These are phyloP conservation scores for Talaromyces marneffei DNA, from an alignment of 2,329 filamentous ascomycete genomes.

Conservation along the genomic window DNA sequence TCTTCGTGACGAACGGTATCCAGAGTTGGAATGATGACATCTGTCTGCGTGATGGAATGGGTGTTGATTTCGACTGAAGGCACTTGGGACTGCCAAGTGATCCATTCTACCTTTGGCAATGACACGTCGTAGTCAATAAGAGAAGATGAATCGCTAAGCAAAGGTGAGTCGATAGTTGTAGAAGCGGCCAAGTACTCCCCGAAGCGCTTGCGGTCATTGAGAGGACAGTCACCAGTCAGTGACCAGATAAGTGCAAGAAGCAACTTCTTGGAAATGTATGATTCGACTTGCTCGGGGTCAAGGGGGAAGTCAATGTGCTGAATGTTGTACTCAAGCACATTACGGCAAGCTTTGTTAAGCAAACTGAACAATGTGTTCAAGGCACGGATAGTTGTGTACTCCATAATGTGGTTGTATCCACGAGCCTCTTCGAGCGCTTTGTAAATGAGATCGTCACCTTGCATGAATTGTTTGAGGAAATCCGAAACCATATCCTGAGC, in stretches of 20 bases:
- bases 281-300: slow-evolving; percentile 81
- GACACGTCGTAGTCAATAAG: slow-evolving; percentile 94
- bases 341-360: slow-evolving; percentile 86
- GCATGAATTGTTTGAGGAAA: slow-evolving; percentile 68
- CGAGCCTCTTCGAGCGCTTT: slow-evolving; percentile 70
- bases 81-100: slow-evolving; percentile 89
- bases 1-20: slow-evolving; percentile 98
- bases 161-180: slow-evolving; percentile 79
- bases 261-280: slow-evolving; percentile 87
- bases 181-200: slow-evolving; percentile 77
- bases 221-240: slow-evolving; percentile 87
- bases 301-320: slow-evolving; percentile 92
- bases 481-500: slow-evolving; percentile 75
- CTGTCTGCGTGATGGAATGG: slow-evolving; percentile 94
- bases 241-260: slow-evolving; percentile 92
- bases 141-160: slow-evolving; percentile 69
- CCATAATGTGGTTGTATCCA: slow-evolving; percentile 92
- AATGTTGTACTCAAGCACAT: slow-evolving; percentile 90
- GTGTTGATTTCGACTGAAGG: slow-evolving; percentile 95
- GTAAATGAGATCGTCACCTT: slow-evolving; percentile 71
- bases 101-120: slow-evolving; percentile 82
- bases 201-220: slow-evolving; percentile 79
- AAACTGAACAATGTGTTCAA: slow-evolving; percentile 92
- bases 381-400: slow-evolving; percentile 85
- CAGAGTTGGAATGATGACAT: slow-evolving; percentile 95